These are phyloP conservation scores for Curvularia lunata DNA, from an alignment of 2,329 filamentous ascomycete species.

Conservation along the genomic window DNA sequence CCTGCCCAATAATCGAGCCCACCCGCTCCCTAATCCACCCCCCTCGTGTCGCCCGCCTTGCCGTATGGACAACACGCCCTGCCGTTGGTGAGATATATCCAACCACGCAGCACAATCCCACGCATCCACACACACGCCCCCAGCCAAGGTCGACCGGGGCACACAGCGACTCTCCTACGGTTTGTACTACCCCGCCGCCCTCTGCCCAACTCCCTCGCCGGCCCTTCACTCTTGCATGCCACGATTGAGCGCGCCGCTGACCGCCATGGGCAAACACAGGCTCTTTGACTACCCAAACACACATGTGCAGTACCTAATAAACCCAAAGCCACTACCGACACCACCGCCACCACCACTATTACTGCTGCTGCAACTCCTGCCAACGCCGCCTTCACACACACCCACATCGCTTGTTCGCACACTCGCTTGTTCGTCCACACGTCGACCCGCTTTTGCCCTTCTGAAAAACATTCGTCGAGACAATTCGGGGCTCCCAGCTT, in stretches of 20 bases:
- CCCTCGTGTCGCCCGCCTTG: slow-evolving; percentile 18
- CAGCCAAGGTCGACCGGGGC: slow-evolving; percentile 38
- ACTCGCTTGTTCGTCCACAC: slow-evolving; percentile 21
- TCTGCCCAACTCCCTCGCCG: slow-evolving; percentile 11
- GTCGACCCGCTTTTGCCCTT: slow-evolving; percentile 23
- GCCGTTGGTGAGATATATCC: slow-evolving; percentile 29
- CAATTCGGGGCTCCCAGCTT: slow-evolving; percentile 27
- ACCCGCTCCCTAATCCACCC: slow-evolving; percentile 26
- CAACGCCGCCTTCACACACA: slow-evolving; percentile 15
- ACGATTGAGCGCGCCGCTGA: slow-evolving; percentile 36
- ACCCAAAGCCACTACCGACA: slow-evolving; percentile 8
- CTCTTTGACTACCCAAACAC: slow-evolving; percentile 27
- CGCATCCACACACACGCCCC: slow-evolving; percentile 40
- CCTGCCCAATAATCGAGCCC: slow-evolving; percentile 20
- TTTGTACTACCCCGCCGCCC: slow-evolving; percentile 44
- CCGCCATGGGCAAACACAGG: slow-evolving; percentile 42
- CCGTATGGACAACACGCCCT: slow-evolving; percentile 29
- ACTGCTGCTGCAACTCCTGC: not conserved
- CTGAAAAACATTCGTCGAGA: slow-evolving; percentile 31
- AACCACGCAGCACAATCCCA: slow-evolving; percentile 32
- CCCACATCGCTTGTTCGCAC: slow-evolving; percentile 26
- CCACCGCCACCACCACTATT: slow-evolving; percentile 5
- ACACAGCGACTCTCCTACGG: slow-evolving; percentile 36
- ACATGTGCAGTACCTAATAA: slow-evolving; percentile 39
- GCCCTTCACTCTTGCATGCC: slow-evolving; percentile 13